Base-by-base conservation (phyloP, 2,329 filamentous ascomycete genomes). In the Cryphonectria naterciae region DNA sequence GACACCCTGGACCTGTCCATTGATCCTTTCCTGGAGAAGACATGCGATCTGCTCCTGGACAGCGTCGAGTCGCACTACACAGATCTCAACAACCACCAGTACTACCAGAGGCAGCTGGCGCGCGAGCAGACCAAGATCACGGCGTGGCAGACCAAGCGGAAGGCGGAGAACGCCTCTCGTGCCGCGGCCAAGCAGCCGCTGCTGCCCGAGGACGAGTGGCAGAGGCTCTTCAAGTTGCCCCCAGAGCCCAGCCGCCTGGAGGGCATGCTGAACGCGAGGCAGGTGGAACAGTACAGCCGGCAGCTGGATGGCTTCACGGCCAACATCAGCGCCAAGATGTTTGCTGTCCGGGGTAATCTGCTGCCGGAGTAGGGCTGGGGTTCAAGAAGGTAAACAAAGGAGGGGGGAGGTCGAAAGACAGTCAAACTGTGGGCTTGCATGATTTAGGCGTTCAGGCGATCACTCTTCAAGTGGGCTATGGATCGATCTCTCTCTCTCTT, bases 1-100 rank as follows among this genome's bases (percentile, higher is more conserved):
- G 95, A 98, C 78, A 90, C 90, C 74, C 90, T 99, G 71, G 94
- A 97, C 77, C 90, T 99, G 74, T 93, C 92, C 75, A 97, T 98
- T 82, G 96, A 99, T 81, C 96, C 96, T 43, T 97, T 97, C 87
- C 90, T 99, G 64, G 95, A 98, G 88, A 97, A 98, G 89, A 97
- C 95, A 67, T 97, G 94, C 84, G 95, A 99, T 80, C 89, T 98
- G 76, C 89, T 99, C 70, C 90, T 98, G 74, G 96, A 99, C 80
- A 94, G 92, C 86, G 97, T 99, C 81, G 96, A 99, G 86, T 92
- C 92, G 69, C 96, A 99, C 86, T 96, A 98, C 85, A 97, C 95
- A 72, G 96, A 99, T 84, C 92, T 97, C 81, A 98, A 98, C 90
- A 99, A 99, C 88, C 96, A 97, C 86, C 95, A 98, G 83, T 90